Conservation (phyloP, 2,329 filamentous ascomycete species). For the Pseudopithomyces chartarum region DNA sequence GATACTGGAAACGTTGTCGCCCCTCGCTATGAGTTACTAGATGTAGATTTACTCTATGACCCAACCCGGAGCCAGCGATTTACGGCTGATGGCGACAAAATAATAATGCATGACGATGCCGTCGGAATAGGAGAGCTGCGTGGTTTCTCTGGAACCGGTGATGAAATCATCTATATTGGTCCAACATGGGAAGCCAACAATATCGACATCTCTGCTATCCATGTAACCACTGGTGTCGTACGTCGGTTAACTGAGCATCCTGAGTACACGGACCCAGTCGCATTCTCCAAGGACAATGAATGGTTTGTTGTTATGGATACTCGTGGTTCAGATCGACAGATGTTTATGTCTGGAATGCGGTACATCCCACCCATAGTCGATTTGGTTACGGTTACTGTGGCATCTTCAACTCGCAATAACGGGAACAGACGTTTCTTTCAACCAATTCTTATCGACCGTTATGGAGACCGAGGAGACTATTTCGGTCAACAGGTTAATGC, state of each 20-base stretch:
- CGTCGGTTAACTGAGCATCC: conserved; percentile 52
- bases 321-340: conserved; percentile 48
- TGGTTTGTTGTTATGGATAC: conserved; percentile 54
- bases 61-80: conserved; percentile 22
- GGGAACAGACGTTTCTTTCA: conserved; percentile 53
- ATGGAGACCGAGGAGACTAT: conserved; percentile 54
- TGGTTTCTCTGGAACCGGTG: conserved; percentile 51
- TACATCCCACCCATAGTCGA: conserved; percentile 51
- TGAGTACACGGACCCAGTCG: conserved; percentile 52
- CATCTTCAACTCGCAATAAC: conserved; percentile 53
- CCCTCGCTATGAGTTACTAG: conserved; percentile 47
- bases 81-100: conserved; percentile 25
- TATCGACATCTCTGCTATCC: conserved; percentile 51
- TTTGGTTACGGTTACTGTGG: conserved; percentile 14
- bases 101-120: conserved; percentile 36
- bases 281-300: conserved; percentile 50
- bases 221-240: conserved; percentile 48
- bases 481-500: conserved; percentile 53
- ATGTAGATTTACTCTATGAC: conserved; percentile 45
- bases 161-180: conserved; percentile 51
- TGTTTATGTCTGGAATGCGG: conserved; percentile 51
- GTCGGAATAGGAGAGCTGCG: conserved; percentile 52
- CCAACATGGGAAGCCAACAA: conserved; percentile 50
- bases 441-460: conserved; percentile 50
- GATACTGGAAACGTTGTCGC: conserved; percentile 8